Conservation (phyloP, 306 rosid genomes). For the Prosopis cineraria region DNA sequence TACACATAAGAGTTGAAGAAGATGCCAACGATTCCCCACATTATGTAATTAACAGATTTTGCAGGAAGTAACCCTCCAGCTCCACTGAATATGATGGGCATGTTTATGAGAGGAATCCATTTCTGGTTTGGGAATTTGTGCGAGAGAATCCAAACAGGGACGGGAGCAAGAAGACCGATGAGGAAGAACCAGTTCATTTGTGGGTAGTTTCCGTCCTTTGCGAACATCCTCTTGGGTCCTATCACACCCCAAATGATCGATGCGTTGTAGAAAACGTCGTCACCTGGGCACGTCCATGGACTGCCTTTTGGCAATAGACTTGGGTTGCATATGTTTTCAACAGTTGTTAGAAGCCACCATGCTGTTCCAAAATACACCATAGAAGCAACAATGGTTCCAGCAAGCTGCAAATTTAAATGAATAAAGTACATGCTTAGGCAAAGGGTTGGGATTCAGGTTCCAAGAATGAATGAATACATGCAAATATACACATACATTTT, state of each 20-base stretch:
- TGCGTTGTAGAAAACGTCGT: constrained; percentile 69
- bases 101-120: constrained; percentile 59
- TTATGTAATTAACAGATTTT: constrained; percentile 49
- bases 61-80: constrained; percentile 43
- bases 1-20: constrained; percentile 65
- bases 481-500: too few relatives aligned
- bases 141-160: constrained; percentile 56
- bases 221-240: constrained; percentile 73
- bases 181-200: constrained; percentile 72
- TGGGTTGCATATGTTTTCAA: constrained; percentile 56
- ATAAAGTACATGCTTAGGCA: background rate
- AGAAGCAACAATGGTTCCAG: constrained; percentile 60
- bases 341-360: constrained; percentile 68
- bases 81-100: constrained; percentile 54
- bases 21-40: constrained; percentile 63
- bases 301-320: constrained; percentile 50
- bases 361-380: constrained; percentile 59
- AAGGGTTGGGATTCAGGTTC: background rate
- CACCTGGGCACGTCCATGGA: constrained; percentile 81
- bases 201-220: constrained; percentile 49
- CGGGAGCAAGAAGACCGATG: constrained; percentile 54
- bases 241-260: constrained; percentile 83
- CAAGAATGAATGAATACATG: too few relatives aligned
- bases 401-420: constrained; percentile 39
- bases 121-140: constrained; percentile 48